Conservation (phyloP, 768 basidiomycete genomes). For the Omphalotus guepiniiformis region DNA sequence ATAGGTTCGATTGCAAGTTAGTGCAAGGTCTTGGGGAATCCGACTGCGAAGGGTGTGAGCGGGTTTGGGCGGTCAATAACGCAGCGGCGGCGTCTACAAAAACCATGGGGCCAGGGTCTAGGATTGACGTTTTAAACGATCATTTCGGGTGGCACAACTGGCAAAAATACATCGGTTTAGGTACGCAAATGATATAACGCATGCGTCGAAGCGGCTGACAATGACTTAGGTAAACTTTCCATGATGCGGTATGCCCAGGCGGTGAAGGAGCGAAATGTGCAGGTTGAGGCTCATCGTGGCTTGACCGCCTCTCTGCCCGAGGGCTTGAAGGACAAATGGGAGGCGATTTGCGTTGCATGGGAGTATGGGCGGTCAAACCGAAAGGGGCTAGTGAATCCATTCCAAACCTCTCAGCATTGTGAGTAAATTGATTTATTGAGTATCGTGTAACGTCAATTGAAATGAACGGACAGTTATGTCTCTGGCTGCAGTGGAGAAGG, state of each 20-base stretch:
- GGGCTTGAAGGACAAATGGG: conserved; percentile 11
- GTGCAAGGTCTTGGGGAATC: conserved; percentile 20
- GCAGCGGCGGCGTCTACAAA: conserved; percentile 23
- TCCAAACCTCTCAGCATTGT: not conserved
- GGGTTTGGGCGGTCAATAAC: conserved; percentile 28
- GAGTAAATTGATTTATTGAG: not conserved
- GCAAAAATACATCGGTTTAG: conserved; percentile 17
- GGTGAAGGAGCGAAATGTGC: conserved; percentile 13
- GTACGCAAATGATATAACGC: no score
- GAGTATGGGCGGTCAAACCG: conserved; percentile 9
- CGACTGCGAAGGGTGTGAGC: conserved; percentile 31
- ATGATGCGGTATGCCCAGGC: conserved; percentile 9
- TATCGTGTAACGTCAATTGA: not conserved
- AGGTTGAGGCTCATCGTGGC: conserved; percentile 11
- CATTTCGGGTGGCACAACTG: conserved; percentile 27
- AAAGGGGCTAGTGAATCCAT: conserved; percentile 11
- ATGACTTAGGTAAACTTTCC: conserved; percentile 2
- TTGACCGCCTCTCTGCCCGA: conserved; percentile 9
- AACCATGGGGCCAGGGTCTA: conserved; percentile 28
- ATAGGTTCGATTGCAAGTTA: conserved; percentile 25
- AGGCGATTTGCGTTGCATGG: conserved; percentile 13
- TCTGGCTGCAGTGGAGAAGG: not conserved
- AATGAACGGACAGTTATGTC: not conserved
- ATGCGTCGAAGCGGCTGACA: no score
- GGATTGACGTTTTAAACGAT: conserved; percentile 29